Conservation (phyloP, 768 basidiomycete species). For the Lentinula edodes region DNA sequence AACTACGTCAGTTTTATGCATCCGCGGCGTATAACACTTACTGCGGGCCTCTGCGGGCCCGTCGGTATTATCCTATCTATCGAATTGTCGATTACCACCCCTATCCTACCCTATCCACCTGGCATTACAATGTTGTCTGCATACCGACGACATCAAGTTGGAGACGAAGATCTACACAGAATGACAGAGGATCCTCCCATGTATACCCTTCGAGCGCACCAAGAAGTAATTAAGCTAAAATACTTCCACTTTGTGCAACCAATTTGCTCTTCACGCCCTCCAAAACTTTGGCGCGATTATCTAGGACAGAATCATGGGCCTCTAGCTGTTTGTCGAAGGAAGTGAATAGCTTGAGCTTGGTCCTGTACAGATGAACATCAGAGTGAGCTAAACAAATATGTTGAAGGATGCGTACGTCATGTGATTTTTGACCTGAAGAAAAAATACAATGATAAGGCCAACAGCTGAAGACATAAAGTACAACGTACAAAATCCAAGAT, state of each 20-base stretch:
- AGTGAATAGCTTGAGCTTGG: conserved; percentile 44
- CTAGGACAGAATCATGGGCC: conserved; percentile 32
- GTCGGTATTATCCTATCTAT: too few species aligned
- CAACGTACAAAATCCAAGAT: conserved; percentile 45
- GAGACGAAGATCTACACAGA: too few species aligned
- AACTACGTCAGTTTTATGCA: too few species aligned
- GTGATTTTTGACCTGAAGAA: conserved; percentile 40
- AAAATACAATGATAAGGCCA: background rate
- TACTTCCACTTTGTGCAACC: conserved; percentile 34
- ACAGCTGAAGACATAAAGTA: background rate
- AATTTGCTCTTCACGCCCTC: conserved; percentile 29
- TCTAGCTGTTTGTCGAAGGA: conserved; percentile 36
- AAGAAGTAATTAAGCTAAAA: conserved; percentile 19
- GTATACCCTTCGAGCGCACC: too few species aligned
- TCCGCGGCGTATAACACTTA: too few species aligned
- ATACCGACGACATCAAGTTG: too few species aligned
- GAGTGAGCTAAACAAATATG: background rate
- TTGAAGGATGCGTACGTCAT: conserved; percentile 33
- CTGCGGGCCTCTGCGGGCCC: too few species aligned
- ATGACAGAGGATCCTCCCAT: too few species aligned
- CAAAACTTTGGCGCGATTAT: conserved; percentile 35
- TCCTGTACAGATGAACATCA: conserved; percentile 19
- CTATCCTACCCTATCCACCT: too few species aligned
- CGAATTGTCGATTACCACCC: too few species aligned
- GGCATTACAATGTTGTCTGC: too few species aligned